Conservation (phyloP, 768 basidiomycete species). For the Lentinula boryana region DNA sequence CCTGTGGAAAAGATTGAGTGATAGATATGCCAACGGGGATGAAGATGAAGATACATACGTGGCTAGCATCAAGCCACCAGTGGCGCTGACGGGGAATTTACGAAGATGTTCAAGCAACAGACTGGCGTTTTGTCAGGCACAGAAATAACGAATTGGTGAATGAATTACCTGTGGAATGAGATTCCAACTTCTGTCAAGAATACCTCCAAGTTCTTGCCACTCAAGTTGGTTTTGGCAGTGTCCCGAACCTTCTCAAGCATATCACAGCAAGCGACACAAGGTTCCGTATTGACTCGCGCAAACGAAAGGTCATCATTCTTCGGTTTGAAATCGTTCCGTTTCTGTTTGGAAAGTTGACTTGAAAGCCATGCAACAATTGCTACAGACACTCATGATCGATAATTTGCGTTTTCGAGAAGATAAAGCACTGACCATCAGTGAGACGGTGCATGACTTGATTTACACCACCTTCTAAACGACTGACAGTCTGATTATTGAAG, state of each 20-base stretch:
- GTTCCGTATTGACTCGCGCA: slow-evolving; percentile 91
- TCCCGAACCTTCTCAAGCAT: slow-evolving; percentile 78
- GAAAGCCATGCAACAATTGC: slow-evolving; percentile 73
- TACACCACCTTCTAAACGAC: slow-evolving; percentile 75
- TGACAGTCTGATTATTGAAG: slow-evolving; percentile 85
- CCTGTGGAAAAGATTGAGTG: slow-evolving; percentile 33
- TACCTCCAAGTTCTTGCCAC: slow-evolving; percentile 88
- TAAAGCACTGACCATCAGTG: slow-evolving; percentile 62
- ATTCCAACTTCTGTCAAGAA: slow-evolving; percentile 94
- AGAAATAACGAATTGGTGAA: neutral
- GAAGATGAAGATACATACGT: slow-evolving; percentile 54
- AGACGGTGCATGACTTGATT: slow-evolving; percentile 77
- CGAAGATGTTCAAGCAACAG: slow-evolving; percentile 90
- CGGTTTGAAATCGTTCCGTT: slow-evolving; percentile 95
- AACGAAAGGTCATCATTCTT: slow-evolving; percentile 94
- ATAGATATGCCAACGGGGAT: neutral
- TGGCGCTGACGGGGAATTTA: slow-evolving; percentile 95
- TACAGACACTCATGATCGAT: slow-evolving; percentile 17
- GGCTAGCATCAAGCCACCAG: slow-evolving; percentile 95
- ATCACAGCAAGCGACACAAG: slow-evolving; percentile 83
- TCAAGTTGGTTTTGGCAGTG: slow-evolving; percentile 66
- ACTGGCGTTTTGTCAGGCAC: slow-evolving; percentile 31
- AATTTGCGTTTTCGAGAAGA: neutral
- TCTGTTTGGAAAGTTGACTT: slow-evolving; percentile 80
- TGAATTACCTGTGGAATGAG: slow-evolving; percentile 77